Conservation (phyloP, 805 yeast genomes). For the Lipomyces chichibuensis region DNA sequence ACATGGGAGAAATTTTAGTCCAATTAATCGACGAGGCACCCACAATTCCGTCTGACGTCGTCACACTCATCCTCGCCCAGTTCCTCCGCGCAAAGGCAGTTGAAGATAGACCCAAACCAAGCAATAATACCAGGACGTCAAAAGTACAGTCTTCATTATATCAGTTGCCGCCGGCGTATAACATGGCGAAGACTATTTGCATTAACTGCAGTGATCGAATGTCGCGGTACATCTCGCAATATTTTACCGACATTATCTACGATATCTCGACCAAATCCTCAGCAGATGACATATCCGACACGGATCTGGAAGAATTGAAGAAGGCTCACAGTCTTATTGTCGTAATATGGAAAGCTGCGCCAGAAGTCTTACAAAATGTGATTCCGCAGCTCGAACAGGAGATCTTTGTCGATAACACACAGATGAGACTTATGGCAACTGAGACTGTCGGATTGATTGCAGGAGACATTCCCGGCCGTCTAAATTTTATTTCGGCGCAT, state of each 20-base stretch:
- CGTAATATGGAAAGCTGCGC: slow-evolving; percentile 76
- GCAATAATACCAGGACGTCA: neutral
- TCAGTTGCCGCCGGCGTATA: slow-evolving; percentile 59
- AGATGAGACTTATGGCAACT: slow-evolving; percentile 68
- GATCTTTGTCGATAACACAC: slow-evolving; percentile 63
- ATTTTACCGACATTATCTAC: slow-evolving; percentile 75
- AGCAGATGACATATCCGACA: slow-evolving; percentile 39
- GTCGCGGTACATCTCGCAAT: slow-evolving; percentile 75
- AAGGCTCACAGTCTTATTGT: slow-evolving; percentile 66
- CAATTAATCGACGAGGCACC: slow-evolving; percentile 76
- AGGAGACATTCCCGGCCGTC: slow-evolving; percentile 51
- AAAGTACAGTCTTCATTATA: slow-evolving; percentile 19
- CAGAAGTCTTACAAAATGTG: slow-evolving; percentile 71
- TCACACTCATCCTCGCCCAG: slow-evolving; percentile 66
- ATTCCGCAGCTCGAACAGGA: slow-evolving; percentile 82
- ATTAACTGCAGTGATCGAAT: slow-evolving; percentile 70
- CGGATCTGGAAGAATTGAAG: slow-evolving; percentile 50
- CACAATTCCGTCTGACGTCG: slow-evolving; percentile 59
- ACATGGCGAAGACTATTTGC: slow-evolving; percentile 68
- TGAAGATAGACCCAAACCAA: slow-evolving; percentile 27
- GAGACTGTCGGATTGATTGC: slow-evolving; percentile 71
- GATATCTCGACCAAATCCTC: slow-evolving; percentile 38
- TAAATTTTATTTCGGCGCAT: slow-evolving; percentile 56
- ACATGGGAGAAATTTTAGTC: slow-evolving; percentile 69
- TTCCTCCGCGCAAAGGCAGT: slow-evolving; percentile 51